These are phyloP conservation scores for Ajuga chamaepitys DNA, from an alignment of 257 asterid species.

Conservation along the genomic window DNA sequence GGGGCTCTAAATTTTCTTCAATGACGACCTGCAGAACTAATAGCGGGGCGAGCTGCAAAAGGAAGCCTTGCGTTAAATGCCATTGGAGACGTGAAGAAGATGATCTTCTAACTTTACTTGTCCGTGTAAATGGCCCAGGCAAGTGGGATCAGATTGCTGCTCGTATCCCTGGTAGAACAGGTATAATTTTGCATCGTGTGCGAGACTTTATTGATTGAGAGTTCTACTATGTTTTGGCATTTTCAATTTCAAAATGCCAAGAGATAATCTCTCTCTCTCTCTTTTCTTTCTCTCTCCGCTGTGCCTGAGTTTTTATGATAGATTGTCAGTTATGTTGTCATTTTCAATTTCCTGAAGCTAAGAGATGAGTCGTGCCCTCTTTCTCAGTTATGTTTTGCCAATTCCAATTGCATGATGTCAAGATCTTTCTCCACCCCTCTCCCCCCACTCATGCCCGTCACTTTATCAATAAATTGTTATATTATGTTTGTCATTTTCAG, in stretches of 20 bases:
- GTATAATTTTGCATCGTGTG: conserved; percentile 14
- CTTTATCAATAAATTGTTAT: background rate
- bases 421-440: no score
- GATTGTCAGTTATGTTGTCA: background rate
- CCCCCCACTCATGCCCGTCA: background rate
- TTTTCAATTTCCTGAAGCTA: background rate
- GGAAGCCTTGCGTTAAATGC: conserved; percentile 6
- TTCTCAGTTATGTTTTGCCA: no score
- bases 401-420: no score
- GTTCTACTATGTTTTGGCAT: no score
- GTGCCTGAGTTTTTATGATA: background rate
- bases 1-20: conserved; percentile 6
- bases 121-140: conserved; percentile 18
- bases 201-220: no score
- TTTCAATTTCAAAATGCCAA: no score
- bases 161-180: conserved; percentile 32
- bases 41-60: background rate
- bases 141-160: conserved; percentile 32
- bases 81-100: conserved; percentile 40
- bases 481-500: conserved; percentile 1
- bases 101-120: conserved; percentile 10
- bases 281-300: background rate
- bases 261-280: no score
- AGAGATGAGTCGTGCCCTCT: no score
- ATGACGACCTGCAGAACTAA: conserved; percentile 15